Conservation (phyloP, 2,329 filamentous ascomycete species). For the Pseudogymnoascus sp. region DNA sequence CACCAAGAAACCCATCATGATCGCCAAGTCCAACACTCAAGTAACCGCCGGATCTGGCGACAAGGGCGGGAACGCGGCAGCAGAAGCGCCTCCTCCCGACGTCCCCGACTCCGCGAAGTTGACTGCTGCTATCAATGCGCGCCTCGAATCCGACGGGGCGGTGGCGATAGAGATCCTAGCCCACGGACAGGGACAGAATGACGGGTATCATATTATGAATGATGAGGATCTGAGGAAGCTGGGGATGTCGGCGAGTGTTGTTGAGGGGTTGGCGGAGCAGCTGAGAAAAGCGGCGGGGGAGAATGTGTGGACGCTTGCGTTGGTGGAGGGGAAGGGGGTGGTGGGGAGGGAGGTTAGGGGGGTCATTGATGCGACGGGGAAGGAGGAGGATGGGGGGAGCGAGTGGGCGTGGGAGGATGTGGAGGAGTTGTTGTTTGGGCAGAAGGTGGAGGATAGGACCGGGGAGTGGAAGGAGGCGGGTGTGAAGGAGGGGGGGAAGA, state of each 20-base stretch:
- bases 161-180: slow-evolving; percentile 40
- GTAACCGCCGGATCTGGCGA: background rate
- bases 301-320: slow-evolving; percentile 70
- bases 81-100: background rate
- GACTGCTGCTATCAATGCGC: background rate
- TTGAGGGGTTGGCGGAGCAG: slow-evolving; percentile 61
- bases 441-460: slow-evolving; percentile 15
- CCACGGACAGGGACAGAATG: slow-evolving; percentile 24
- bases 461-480: slow-evolving; percentile 18
- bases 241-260: slow-evolving; percentile 45
- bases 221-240: slow-evolving; percentile 60
- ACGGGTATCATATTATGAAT: slow-evolving; percentile 34
- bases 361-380: slow-evolving; percentile 52
- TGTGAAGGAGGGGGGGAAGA: background rate
- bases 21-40: background rate
- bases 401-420: slow-evolving; percentile 5
- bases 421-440: slow-evolving; percentile 14
- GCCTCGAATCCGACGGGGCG: background rate
- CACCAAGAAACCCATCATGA: background rate
- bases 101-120: background rate
- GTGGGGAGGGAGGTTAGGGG: slow-evolving; percentile 57
- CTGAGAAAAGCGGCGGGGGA: slow-evolving; percentile 61
- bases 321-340: slow-evolving; percentile 56
- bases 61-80: background rate
- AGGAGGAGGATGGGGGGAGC: slow-evolving; percentile 34